Evolutionary conservation across 495 filamentous ascomycete genomes (phyloP).

Genomic region (Lichenothelia convexa): DNA sequence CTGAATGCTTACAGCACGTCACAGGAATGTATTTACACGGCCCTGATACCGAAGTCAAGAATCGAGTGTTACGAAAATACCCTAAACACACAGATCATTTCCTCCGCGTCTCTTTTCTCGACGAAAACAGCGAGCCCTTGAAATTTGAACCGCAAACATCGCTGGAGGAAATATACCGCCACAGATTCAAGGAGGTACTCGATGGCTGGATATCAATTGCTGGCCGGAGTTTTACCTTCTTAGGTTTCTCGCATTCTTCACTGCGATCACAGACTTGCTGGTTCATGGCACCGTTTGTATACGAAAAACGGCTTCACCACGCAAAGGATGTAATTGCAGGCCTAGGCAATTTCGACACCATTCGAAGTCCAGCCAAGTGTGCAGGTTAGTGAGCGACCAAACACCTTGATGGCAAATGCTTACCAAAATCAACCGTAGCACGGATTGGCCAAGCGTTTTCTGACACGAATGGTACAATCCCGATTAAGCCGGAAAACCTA

Average conservation of each 20-base stretch:
- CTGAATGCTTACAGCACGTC: no score
- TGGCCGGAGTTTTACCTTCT: constrained; percentile 43
- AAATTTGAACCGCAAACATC: constrained; percentile 35
- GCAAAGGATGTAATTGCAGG: constrained; percentile 34
- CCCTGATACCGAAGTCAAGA: constrained; percentile 49
- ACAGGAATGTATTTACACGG: constrained; percentile 49
- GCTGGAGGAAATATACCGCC: constrained; percentile 32
- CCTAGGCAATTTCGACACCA: constrained; percentile 46
- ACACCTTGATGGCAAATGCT: no score
- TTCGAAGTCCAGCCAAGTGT: constrained; percentile 51
- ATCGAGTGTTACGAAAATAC: constrained; percentile 58
- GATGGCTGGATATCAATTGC: constrained; percentile 39
- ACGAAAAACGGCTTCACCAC: constrained; percentile 25
- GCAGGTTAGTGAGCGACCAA: no score
- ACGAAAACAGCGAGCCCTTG: constrained; percentile 52
- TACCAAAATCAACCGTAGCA: no score
- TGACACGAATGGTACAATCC: constrained; percentile 41
- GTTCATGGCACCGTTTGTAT: constrained; percentile 53
- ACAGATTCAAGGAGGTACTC: constrained; percentile 40
- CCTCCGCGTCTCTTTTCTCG: constrained; percentile 49
- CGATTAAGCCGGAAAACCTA: constrained; percentile 22
- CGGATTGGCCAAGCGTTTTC: constrained; percentile 73
- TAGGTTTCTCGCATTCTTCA: constrained; percentile 71
- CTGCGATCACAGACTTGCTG: constrained; percentile 49
- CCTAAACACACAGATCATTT: constrained; percentile 44